Base-by-base conservation (phyloP, 2,329 filamentous ascomycete genomes). In the Hawksworthiomyces lignivorus region DNA sequence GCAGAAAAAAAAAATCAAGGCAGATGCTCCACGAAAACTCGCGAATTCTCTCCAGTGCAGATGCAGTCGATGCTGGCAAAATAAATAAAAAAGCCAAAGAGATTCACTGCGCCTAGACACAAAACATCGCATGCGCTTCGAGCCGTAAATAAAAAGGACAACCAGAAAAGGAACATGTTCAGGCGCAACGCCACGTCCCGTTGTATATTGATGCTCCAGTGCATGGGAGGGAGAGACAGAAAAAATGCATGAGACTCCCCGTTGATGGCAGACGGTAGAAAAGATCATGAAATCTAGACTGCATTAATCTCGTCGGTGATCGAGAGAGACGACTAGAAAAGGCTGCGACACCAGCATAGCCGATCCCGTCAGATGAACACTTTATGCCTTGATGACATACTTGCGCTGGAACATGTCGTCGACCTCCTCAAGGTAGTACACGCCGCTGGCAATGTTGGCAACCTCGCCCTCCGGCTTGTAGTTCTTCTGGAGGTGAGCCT, bases 331-430 rank as follows among this genome's bases (percentile, higher is more conserved):
- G n/a, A n/a, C n/a, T n/a, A n/a, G n/a, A n/a, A n/a, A n/a, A n/a
- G n/a, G n/a, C n/a, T n/a, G n/a, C n/a, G n/a, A n/a, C n/a, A n/a
- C n/a, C n/a, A n/a, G n/a, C n/a, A n/a, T n/a, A n/a, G n/a, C n/a
- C n/a, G n/a, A n/a, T n/a, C n/a, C n/a, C n/a, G n/a, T n/a, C n/a
- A n/a, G n/a, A n/a, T n/a, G n/a, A n/a, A n/a, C n/a, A n/a, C n/a
- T n/a, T 59, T 76, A 89, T 62, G 74, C 80, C 75, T 89, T 85
- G 68, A 89, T 61, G 43, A 72, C 67, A 65, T 92, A 92, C 60
- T 76, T 75, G 56, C 86, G 78, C 69, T 84, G 81, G 80, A 86
- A 92, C 84, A 87, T 87, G 54, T 87, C 84, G 57, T 92, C 85
- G 36, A 92, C 75, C 61, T 82, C 80, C 58, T 77, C 78, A 45